Evolutionary conservation across 1,139 yeast species (phyloP).

Genomic region (Suhomyces chickasaworum): DNA sequence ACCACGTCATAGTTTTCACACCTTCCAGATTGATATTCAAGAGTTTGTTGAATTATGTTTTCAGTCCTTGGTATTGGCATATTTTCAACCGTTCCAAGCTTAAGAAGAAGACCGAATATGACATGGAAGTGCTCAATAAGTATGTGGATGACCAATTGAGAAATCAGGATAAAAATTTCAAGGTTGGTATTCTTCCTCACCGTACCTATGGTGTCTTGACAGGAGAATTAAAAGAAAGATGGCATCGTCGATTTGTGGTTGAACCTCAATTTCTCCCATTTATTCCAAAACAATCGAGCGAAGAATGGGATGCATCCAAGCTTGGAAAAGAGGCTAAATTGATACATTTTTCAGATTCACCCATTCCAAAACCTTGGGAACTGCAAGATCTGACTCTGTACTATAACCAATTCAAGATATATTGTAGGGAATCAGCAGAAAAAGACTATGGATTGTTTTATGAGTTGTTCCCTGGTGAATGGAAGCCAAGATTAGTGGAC

Average conservation of each 20-base stretch:
- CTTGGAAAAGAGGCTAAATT: constrained; percentile 27
- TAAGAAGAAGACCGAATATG: constrained; percentile 37
- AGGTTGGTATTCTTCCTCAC: constrained; percentile 47
- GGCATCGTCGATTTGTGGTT: constrained; percentile 27
- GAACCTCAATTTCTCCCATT: constrained; percentile 41
- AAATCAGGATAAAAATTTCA: constrained; percentile 19
- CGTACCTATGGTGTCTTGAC: constrained; percentile 48
- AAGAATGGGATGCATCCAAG: constrained; percentile 32
- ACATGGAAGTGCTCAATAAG: constrained; percentile 53
- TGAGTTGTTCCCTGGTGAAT: constrained; percentile 24
- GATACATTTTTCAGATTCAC: constrained; percentile 48
- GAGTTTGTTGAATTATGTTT: constrained; percentile 31
- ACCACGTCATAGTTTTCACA: constrained; percentile 48
- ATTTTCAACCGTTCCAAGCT: constrained; percentile 24
- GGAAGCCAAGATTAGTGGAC: constrained; percentile 31
- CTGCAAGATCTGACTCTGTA: constrained; percentile 19
- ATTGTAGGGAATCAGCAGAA: constrained; percentile 23
- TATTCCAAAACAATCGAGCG: constrained; percentile 21
- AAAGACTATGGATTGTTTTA: constrained; percentile 18
- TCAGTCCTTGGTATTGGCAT: constrained; percentile 38
- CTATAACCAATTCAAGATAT: constrained; percentile 31
- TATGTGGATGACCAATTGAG: constrained; percentile 23
- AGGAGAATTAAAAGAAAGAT: constrained; percentile 46
- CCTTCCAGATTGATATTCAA: constrained; percentile 36
- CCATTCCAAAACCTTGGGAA: constrained; percentile 53